Evolutionary conservation across 768 basidiomycete genomes (phyloP).

Genomic region (Imleria badia): DNA sequence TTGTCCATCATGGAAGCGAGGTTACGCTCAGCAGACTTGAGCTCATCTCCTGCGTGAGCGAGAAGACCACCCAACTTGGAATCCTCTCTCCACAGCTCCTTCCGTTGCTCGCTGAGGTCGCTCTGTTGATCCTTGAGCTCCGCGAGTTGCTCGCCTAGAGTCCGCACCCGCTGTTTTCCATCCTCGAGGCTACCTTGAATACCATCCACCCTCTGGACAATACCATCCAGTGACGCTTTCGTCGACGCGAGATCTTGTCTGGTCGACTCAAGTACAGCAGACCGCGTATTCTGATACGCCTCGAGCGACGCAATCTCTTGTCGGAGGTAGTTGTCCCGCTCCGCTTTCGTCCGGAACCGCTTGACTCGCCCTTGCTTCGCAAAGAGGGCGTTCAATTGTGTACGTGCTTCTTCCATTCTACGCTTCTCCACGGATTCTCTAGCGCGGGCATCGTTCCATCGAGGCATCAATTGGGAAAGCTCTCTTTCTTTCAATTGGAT

Average conservation of each 20-base stretch:
- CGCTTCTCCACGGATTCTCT: constrained; percentile 56
- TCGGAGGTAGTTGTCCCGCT: constrained; percentile 81
- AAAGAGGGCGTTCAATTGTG: constrained; percentile 71
- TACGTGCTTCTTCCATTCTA: constrained; percentile 71
- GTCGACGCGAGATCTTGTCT: constrained; percentile 49
- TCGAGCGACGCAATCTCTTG: constrained; percentile 75
- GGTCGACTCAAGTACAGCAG: constrained; percentile 53
- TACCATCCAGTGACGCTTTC: constrained; percentile 47
- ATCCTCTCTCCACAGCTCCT: constrained; percentile 95
- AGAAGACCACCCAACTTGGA: constrained; percentile 81
- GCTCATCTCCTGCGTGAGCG: constrained; percentile 73
- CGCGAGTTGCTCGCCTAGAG: constrained; percentile 59
- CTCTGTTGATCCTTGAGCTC: constrained; percentile 65
- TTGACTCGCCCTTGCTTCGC: constrained; percentile 88
- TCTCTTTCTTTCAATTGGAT: constrained; percentile 62
- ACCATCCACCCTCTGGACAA: constrained; percentile 58
- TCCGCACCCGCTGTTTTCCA: constrained; percentile 53
- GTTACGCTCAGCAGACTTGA: constrained; percentile 74
- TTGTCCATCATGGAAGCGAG: constrained; percentile 96
- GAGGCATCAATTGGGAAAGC: constrained; percentile 63
- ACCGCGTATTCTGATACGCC: constrained; percentile 56
- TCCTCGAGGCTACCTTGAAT: constrained; percentile 65
- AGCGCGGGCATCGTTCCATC: constrained; percentile 61
- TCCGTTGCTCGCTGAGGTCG: constrained; percentile 74
- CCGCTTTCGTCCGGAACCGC: constrained; percentile 79